phyloP scores from a whole-genome alignment of 148 eudicot genomes.

The Chenopodium album region DNA sequence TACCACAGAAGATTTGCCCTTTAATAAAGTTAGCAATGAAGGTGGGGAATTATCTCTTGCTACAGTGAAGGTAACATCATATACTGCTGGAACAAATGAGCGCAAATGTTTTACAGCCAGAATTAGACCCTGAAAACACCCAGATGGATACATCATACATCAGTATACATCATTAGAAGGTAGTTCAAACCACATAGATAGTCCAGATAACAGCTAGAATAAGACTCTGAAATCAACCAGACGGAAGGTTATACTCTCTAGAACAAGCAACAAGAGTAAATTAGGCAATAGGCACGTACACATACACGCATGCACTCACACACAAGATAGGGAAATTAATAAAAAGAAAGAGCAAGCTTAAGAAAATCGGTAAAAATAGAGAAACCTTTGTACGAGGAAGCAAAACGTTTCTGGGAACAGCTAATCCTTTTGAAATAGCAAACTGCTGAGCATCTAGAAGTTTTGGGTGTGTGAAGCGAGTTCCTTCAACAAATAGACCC shows the following conservation, averaged over 20 bases:
- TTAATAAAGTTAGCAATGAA: constrained; percentile 45
- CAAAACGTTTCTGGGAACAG: constrained; percentile 58
- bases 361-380: too few species aligned
- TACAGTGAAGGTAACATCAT: constrained; percentile 52
- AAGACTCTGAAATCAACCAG: too few species aligned
- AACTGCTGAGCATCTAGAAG: constrained; percentile 64
- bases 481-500: constrained; percentile 66
- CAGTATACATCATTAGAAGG: neutral
- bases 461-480: constrained; percentile 61
- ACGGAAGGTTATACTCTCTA: neutral
- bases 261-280: neutral
- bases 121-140: constrained; percentile 55
- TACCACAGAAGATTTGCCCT: constrained; percentile 61
- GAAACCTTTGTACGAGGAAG: constrained; percentile 71
- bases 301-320: too few species aligned
- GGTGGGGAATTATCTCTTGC: constrained; percentile 52
- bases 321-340: neutral
- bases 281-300: neutral
- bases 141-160: too few species aligned
- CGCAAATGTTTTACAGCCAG: constrained; percentile 53
- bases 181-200: neutral
- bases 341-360: neutral
- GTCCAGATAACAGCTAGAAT: constrained; percentile 34
- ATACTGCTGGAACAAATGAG: constrained; percentile 59
- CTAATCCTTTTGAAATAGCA: constrained; percentile 53